Base-by-base conservation (phyloP, 202 grass and related monocot genomes). In the Eragrostis tef region DNA sequence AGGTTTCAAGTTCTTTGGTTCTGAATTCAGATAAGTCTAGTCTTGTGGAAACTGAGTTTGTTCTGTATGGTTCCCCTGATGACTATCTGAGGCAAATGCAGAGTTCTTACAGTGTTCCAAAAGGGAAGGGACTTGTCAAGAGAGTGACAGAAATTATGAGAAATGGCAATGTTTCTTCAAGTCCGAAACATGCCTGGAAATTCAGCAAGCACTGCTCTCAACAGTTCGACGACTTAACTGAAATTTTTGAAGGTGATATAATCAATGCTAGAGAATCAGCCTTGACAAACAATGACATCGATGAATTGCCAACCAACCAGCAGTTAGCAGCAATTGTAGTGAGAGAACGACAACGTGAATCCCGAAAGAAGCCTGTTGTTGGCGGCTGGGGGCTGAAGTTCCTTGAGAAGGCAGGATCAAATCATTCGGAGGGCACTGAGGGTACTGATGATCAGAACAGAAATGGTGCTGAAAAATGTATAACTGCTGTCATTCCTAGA, bases 331-430 rank as follows among this genome's bases (percentile, higher is more conserved):
- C 96, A 75, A 84, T 96, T 81, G 89, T 99, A 16, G 85, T 96
- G 8, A 85, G 77, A 51, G 83, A 85, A 56, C 74, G 89, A 21
- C 79, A 17, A 6, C 50, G 39, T 15, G 47, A 70, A 46, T 59
- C 29, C 17, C 73, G 4, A 24, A 62, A 90, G 71, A 81, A 84
- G 15, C 42, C 87, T 11, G 17, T 62, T 26, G 67, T 46, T 71
- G 87, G 87, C 63, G 96, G 96, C 3, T 99, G 96, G 96, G 96
- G 96, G 7, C 86, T 99, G 36, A 99, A 92, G 77, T 93, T 99
- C 76, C 96, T 99, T 82, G 71, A 89, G 74, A 96, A 87, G 73
- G 84, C 71, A 75, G 88, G 67, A 79, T 26, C 59, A 47, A 45
- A 17, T 49, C 42, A 59, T 71, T 0, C 78, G 60, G 70, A 77